phyloP scores from a whole-genome alignment of 2,329 filamentous ascomycete genomes.

The Pseudopithomyces chartarum region DNA sequence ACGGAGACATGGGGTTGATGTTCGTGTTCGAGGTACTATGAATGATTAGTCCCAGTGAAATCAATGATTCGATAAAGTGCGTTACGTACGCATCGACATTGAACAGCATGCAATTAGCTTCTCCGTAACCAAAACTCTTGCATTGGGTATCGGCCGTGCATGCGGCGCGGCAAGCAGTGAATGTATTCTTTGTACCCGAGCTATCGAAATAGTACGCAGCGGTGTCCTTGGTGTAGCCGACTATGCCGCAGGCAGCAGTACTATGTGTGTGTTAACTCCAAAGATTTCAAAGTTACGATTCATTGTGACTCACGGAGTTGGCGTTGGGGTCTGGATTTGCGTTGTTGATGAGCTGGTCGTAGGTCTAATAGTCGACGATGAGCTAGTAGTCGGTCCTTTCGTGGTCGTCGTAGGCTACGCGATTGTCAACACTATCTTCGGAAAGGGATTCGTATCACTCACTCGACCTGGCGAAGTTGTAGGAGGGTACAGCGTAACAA shows the following conservation, averaged over 20 bases:
- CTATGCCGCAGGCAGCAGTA: constrained; percentile 33
- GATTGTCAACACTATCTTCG: neutral
- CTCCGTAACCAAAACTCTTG: constrained; percentile 39
- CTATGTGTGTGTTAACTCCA: constrained; percentile 15
- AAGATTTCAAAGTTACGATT: neutral
- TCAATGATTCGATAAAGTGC: neutral
- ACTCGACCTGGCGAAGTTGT: constrained; percentile 17
- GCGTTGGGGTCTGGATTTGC: constrained; percentile 20
- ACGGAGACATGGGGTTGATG: constrained; percentile 39
- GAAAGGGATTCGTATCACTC: neutral
- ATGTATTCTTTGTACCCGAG: constrained; percentile 40
- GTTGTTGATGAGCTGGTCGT: constrained; percentile 12
- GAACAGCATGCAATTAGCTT: constrained; percentile 42
- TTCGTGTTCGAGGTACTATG: constrained; percentile 36
- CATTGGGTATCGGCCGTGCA: constrained; percentile 40
- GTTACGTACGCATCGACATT: constrained; percentile 33
- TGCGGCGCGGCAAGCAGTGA: constrained; percentile 30
- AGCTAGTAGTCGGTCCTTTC: constrained; percentile 10
- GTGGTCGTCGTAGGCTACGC: neutral
- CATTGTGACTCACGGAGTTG: constrained; percentile 30
- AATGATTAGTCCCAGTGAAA: neutral
- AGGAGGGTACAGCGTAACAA: constrained; percentile 29
- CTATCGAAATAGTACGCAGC: constrained; percentile 42
- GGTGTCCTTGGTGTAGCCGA: constrained; percentile 36
- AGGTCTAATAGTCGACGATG: constrained; percentile 9